Evolutionary conservation across 1,139 yeast genomes (phyloP).

Genomic region (Suhomyces terraborum): DNA sequence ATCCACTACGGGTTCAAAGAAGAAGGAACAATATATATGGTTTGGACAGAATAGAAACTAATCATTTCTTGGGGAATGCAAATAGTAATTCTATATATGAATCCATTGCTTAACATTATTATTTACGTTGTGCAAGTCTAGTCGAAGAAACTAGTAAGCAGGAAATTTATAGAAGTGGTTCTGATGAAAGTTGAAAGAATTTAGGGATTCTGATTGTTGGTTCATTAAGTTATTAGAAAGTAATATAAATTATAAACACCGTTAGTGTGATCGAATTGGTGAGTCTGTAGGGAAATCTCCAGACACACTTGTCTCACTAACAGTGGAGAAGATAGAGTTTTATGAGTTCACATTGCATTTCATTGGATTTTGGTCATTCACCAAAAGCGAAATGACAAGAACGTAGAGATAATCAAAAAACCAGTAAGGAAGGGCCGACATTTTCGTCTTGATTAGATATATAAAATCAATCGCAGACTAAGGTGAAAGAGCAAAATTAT

Average conservation of each 20-base stretch:
- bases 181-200: too few species aligned
- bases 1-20: slow-evolving; percentile 11
- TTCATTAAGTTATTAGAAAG: not conserved
- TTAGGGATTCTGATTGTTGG: not conserved
- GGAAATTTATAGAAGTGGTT: slow-evolving; percentile 3
- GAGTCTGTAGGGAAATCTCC: too few species aligned
- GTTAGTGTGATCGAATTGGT: not conserved
- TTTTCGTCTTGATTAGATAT: too few species aligned
- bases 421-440: too few species aligned
- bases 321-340: too few species aligned
- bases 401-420: too few species aligned
- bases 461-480: too few species aligned
- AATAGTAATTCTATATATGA: not conserved
- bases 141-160: not conserved
- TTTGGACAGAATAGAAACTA: slow-evolving; percentile 37
- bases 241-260: not conserved
- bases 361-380: too few species aligned
- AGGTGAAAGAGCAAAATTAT: too few species aligned
- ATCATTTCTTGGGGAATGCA: not conserved
- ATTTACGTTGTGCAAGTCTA: slow-evolving; percentile 1
- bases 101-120: not conserved
- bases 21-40: slow-evolving; percentile 33
- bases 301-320: too few species aligned
- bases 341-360: too few species aligned
- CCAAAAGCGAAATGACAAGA: too few species aligned